phyloP scores from a whole-genome alignment of 1,139 yeast species.

The Hanseniaspora sp. region DNA sequence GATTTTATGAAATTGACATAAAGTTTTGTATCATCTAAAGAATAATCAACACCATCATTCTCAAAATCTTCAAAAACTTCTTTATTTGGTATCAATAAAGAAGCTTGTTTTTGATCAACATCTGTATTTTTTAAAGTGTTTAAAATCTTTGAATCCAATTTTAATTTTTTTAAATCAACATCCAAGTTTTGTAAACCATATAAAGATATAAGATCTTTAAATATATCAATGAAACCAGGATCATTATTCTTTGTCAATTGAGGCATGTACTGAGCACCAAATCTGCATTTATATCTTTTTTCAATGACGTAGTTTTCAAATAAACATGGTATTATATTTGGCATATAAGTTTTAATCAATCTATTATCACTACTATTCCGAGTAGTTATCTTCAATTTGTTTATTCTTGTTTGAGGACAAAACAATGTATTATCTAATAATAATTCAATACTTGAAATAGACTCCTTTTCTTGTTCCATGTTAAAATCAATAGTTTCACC shows the following conservation, averaged over 20 bases:
- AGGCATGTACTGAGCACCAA: slow-evolving; percentile 22
- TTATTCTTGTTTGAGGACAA: slow-evolving; percentile 26
- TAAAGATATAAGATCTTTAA: slow-evolving; percentile 15
- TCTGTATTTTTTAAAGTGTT: neutral
- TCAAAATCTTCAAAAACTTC: slow-evolving; percentile 26
- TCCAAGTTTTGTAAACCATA: slow-evolving; percentile 15
- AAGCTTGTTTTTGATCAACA: slow-evolving; percentile 1
- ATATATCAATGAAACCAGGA: slow-evolving; percentile 24
- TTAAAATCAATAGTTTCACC: slow-evolving; percentile 27
- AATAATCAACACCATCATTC: slow-evolving; percentile 21
- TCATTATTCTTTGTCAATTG: slow-evolving; percentile 24
- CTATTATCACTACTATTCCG: slow-evolving; percentile 37
- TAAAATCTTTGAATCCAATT: neutral
- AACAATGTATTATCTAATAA: slow-evolving; percentile 26
- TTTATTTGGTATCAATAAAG: slow-evolving; percentile 9
- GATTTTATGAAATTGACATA: slow-evolving; percentile 11
- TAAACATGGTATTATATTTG: slow-evolving; percentile 40
- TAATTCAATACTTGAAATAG: slow-evolving; percentile 33
- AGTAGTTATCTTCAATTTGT: slow-evolving; percentile 38
- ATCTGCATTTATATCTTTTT: slow-evolving; percentile 34
- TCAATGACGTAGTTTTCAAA: slow-evolving; percentile 34
- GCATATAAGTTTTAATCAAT: slow-evolving; percentile 45
- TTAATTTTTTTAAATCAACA: slow-evolving; percentile 17
- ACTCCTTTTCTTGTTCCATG: slow-evolving; percentile 41
- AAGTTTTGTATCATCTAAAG: slow-evolving; percentile 2